Conservation (phyloP, 805 yeast genomes). For the Barnettozyma wickerhamii region DNA sequence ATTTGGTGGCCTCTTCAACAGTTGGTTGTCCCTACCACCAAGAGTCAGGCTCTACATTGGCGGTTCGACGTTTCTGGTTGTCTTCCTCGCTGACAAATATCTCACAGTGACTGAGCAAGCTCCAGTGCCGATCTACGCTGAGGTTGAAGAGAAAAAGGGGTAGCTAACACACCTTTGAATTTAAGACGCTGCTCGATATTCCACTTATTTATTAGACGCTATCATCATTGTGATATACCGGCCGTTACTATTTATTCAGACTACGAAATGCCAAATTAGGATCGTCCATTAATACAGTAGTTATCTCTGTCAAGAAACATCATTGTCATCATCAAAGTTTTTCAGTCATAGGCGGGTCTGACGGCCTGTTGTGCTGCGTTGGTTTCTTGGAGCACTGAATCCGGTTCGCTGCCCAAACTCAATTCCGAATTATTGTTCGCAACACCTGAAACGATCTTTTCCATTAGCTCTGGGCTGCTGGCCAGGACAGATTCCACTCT, state of each 20-base stretch:
- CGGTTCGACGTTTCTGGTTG: conserved; percentile 26
- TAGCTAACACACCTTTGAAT: too few relatives aligned
- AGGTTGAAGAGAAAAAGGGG: not conserved
- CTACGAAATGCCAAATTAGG: too few relatives aligned
- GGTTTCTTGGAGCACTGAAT: conserved; percentile 13
- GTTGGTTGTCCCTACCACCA: conserved; percentile 23
- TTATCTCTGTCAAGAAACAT: too few relatives aligned
- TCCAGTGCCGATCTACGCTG: not conserved
- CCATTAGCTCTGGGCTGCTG: conserved; percentile 21
- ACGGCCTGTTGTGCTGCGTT: conserved; percentile 10
- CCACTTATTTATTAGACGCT: too few relatives aligned
- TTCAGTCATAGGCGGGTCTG: conserved; percentile 15
- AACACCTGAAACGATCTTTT: conserved; percentile 1
- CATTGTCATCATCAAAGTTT: not conserved
- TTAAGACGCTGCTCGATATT: too few relatives aligned
- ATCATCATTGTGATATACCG: too few relatives aligned
- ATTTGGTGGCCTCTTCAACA: conserved; percentile 6
- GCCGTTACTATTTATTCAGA: too few relatives aligned
- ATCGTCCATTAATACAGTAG: too few relatives aligned
- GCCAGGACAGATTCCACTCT: conserved; percentile 28
- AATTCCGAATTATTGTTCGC: not conserved
- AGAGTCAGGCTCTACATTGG: conserved; percentile 25
- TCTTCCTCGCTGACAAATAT: conserved; percentile 22
- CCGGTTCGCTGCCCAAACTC: not conserved
- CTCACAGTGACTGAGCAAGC: conserved; percentile 16